Conservation (phyloP, 805 yeast species). For the Candida argentea region DNA sequence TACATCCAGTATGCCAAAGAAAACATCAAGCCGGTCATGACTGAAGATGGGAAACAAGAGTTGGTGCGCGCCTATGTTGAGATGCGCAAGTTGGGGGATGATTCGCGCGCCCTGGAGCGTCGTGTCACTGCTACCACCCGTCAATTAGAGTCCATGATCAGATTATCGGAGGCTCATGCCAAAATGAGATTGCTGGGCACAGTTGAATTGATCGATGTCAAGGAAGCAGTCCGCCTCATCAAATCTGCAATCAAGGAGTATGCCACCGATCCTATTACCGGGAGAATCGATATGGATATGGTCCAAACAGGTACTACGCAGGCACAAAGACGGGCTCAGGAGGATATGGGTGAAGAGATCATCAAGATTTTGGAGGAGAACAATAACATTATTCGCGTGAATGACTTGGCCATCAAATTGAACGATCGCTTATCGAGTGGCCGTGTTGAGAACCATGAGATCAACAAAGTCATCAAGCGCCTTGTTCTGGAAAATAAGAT, state of each 20-base stretch:
- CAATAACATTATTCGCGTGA: slow-evolving; percentile 43
- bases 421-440: slow-evolving; percentile 59
- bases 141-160: slow-evolving; percentile 91
- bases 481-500: slow-evolving; percentile 65
- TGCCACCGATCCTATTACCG: slow-evolving; percentile 96
- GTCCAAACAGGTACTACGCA: slow-evolving; percentile 93
- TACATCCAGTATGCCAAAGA: slow-evolving; percentile 95
- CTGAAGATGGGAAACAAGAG: slow-evolving; percentile 73
- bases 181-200: slow-evolving; percentile 72
- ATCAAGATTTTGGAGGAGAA: slow-evolving; percentile 38
- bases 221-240: slow-evolving; percentile 88
- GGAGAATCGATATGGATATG: slow-evolving; percentile 93
- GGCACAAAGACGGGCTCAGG: slow-evolving; percentile 70
- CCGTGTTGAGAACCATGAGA: slow-evolving; percentile 60
- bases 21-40: slow-evolving; percentile 66
- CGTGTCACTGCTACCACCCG: slow-evolving; percentile 97
- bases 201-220: slow-evolving; percentile 76
- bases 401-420: slow-evolving; percentile 47
- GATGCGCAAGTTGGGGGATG: slow-evolving; percentile 93
- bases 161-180: slow-evolving; percentile 94
- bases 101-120: slow-evolving; percentile 72
- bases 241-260: slow-evolving; percentile 93
- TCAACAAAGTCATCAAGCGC: slow-evolving; percentile 56
- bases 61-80: slow-evolving; percentile 83
- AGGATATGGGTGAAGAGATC: slow-evolving; percentile 59